Base-by-base conservation (phyloP, 371 early-diverging fungal genomes). In the Zychaea mexicana region DNA sequence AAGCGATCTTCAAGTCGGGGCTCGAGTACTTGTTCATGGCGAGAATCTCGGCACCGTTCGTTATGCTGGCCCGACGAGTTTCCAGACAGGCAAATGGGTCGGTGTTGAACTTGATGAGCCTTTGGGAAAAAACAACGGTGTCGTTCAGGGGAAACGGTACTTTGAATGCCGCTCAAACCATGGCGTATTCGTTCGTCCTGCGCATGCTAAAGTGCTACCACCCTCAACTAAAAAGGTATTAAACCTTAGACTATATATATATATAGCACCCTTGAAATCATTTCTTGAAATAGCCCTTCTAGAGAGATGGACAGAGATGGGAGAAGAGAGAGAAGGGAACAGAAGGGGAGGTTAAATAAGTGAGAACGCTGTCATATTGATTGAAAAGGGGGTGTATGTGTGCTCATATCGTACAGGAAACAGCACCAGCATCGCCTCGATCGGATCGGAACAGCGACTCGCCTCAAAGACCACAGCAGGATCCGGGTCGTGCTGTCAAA, bases 121-220 rank as follows among this genome's bases (percentile, higher is more conserved):
- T 0, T 74, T 62, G 17, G 95, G 95, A 3, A 95, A 93, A 65
- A 92, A 95, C 71, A 81, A 88, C 56, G 94, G 94, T 33, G 81
- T 88, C 0, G 92, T 94, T 49, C 79, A 90, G 38, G 92, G 90
- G 42, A 83, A 78, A 55, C 85, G 91, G 0, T 96, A 96, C 78
- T 96, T 95, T 82, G 88, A 90, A 5, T 92, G 93, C 62, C 75
- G 66, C 61, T 68, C 85, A 10, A 71, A 79, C 8, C 85, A 88
- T 71, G 96, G 95, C 59, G 84, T 95, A n/a, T 96, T 96, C 85
- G 90, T 92, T 28, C 77, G 94, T 45, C 73, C 89, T 36, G 82
- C 85, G 15, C 90, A 91, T 68, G 84, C 89, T 22, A 86, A 83
- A 63, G 31, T 79, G 0, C 54, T 89, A n/a, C 52, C 61, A 30